Evolutionary conservation across 768 basidiomycete species (phyloP).

Genomic region (Leccinum longicurvipes): DNA sequence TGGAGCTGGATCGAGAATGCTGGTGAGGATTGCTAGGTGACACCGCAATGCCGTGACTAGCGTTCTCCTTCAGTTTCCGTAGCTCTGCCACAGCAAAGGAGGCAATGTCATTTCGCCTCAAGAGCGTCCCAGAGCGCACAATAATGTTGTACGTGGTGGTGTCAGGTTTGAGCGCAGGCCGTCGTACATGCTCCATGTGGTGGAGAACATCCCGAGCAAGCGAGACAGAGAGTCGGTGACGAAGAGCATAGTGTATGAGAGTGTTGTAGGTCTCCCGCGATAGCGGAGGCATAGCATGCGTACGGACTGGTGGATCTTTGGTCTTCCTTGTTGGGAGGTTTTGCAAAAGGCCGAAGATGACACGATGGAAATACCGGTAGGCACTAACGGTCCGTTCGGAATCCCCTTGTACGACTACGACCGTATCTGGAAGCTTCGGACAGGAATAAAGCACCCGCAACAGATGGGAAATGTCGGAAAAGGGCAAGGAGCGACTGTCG

Average conservation of each 20-base stretch:
- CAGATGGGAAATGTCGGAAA: constrained; percentile 41
- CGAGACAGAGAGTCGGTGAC: constrained; percentile 49
- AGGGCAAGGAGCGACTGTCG: constrained; percentile 48
- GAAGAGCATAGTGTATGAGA: constrained; percentile 64
- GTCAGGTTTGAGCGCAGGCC: constrained; percentile 42
- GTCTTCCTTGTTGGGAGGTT: constrained; percentile 28
- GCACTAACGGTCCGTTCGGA: constrained; percentile 35
- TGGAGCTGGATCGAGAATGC: background rate
- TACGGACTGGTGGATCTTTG: constrained; percentile 16
- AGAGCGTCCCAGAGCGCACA: constrained; percentile 49
- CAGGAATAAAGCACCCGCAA: constrained; percentile 45
- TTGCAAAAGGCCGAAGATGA: constrained; percentile 41
- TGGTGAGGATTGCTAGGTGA: background rate
- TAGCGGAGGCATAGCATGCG: constrained; percentile 31
- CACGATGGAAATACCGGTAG: constrained; percentile 46
- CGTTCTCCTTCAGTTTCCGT: constrained; percentile 20
- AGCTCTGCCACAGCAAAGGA: constrained; percentile 37
- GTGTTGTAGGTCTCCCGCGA: constrained; percentile 51
- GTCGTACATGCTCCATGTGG: constrained; percentile 49
- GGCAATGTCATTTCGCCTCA: constrained; percentile 44
- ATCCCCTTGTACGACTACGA: constrained; percentile 35
- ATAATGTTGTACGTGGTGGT: constrained; percentile 56
- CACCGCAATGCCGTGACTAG: constrained; percentile 24
- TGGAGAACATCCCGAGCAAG: constrained; percentile 48
- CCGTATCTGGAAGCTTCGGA: constrained; percentile 38